Evolutionary conservation across 768 basidiomycete genomes (phyloP), one percentile per base, ranked within the genome.

Genomic region (Russula vinacea): DNA sequence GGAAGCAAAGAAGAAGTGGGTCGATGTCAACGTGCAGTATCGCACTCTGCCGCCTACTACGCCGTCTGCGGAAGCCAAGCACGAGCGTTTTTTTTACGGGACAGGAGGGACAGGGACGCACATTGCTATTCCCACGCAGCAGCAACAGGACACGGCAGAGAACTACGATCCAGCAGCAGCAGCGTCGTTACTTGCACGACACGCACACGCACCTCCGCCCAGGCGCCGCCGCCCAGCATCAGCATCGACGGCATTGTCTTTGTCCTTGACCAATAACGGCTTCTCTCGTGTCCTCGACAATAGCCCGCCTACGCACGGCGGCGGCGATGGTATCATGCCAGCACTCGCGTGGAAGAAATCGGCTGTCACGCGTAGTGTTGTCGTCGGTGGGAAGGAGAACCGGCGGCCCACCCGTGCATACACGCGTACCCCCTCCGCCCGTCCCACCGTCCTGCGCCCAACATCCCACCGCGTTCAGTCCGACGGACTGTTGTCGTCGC

Each of bases 321-420:
- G 5, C 11, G 35, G 39, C 19, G n/a, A 24, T 14, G 10, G 39
- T 29, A 29, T 29, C 9, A 26, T 37, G 6, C 22, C 19, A 8
- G 5, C 17, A 5, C 10, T 44, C 14, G 8, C 54, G 33, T 13
- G 45, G 13, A 56, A 56, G 40, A 56, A 61, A 29, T 40, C 39
- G 2, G 9, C 54, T 14, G 8, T 51, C 39, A 37, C 33, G 16
- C 35, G 54, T 6, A 45, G 47, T 17, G 47, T n/a, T n/a, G n/a
- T n/a, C n/a, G n/a, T 47, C 29, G 42, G 39, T 22, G 64, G 47
- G 52, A 65, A 65, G 26, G 64, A 61, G 54, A 65, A 65, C 33
- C 32, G 49, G 5, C 54, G 53, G 17, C 54, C 59, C n/a, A 39
- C 24, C n/a, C 45, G 33, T 14, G 17, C 54, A 49, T 47, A 40